Evolutionary conservation across 2,329 filamentous ascomycete species (phyloP).

Genomic region (Paramyrothecium roridum): DNA sequence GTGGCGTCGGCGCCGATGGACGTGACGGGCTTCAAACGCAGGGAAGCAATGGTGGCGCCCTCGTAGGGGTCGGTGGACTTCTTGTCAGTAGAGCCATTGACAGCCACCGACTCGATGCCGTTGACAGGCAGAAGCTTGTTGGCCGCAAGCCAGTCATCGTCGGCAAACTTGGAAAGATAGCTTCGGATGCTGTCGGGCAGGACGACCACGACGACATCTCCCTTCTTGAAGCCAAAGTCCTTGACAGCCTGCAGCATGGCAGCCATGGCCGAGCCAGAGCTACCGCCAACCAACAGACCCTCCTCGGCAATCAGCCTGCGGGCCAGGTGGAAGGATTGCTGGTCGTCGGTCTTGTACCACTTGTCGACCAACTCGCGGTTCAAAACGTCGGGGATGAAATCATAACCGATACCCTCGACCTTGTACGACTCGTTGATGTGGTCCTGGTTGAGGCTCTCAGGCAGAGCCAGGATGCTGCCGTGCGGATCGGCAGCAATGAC

Average conservation of each 20-base stretch:
- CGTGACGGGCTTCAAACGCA: conserved; percentile 91
- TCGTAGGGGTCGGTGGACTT: conserved; percentile 65
- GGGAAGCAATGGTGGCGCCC: conserved; percentile 73
- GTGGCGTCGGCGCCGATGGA: conserved; percentile 69
- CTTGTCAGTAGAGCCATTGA: conserved; percentile 30
- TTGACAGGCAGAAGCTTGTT: conserved; percentile 80
- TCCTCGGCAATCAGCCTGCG: conserved; percentile 89
- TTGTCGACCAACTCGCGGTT: conserved; percentile 77
- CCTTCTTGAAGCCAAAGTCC: conserved; percentile 73
- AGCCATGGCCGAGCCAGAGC: conserved; percentile 87
- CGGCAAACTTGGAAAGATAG: conserved; percentile 97
- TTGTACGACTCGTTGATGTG: conserved; percentile 86
- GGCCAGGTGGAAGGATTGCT: conserved; percentile 87
- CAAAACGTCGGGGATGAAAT: conserved; percentile 94
- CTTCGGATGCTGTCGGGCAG: conserved; percentile 95
- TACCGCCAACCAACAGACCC: conserved; percentile 88
- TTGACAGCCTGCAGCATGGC: conserved; percentile 74
- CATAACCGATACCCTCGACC: conserved; percentile 97
- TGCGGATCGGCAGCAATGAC: conserved; percentile 90
- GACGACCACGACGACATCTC: conserved; percentile 86
- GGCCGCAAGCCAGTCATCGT: conserved; percentile 97
- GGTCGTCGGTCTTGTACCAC: conserved; percentile 98
- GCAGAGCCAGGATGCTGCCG: conserved; percentile 86
- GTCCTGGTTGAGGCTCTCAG: conserved; percentile 74
- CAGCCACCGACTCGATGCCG: conserved; percentile 45